Evolutionary conservation across 345 rosid species (phyloP), one percentile per base, ranked within the genome.

Genomic region (Linum tenue): DNA sequence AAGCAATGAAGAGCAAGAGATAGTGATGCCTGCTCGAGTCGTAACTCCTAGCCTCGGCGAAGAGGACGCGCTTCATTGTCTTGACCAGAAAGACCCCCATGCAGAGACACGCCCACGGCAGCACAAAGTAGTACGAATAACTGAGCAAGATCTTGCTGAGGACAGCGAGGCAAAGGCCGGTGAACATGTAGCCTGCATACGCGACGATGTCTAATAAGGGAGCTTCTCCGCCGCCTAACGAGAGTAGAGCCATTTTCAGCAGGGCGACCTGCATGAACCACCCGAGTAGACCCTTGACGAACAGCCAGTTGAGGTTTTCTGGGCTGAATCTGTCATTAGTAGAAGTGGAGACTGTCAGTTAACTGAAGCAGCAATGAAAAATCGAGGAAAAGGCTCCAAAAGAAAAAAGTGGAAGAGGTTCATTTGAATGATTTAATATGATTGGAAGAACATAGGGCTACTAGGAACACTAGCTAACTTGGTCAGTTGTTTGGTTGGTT

Each of bases 11-110:
- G 67, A 94, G 82, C 77, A 90, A 73, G 80, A 90, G 81, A 71
- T 84, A 94, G 73, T 90, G 95, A 72, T 90, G 97, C 83, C 78
- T 81, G 92, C 92, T 94, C 1, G 96, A 82, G 77, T 90, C 97
- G 37, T 80, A 83, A 67, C 77, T 88, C 78, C 99, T 78, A 77
- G 83, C 90, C 78, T 88, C 99, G 2, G 92, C 86, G 15, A 82
- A 90, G 48, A 90, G 88, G 51, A 90, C 97, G 74, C 97, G 82
- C 83, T 88, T 92, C 95, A 88, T 88, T 4, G 96, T 92, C 88
- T 90, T 92, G 70, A 88, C 95, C 80, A 92, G 74, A 86, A 92
- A 92, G 61, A 85, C 68, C 44, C 92, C 99, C 78, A 82, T 84
- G 77, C 96, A 88, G 42, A 94, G 69, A 80, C 91, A 88, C 64